Conservation (phyloP, 163 green algal genomes). For the Chlorella variabilis region DNA sequence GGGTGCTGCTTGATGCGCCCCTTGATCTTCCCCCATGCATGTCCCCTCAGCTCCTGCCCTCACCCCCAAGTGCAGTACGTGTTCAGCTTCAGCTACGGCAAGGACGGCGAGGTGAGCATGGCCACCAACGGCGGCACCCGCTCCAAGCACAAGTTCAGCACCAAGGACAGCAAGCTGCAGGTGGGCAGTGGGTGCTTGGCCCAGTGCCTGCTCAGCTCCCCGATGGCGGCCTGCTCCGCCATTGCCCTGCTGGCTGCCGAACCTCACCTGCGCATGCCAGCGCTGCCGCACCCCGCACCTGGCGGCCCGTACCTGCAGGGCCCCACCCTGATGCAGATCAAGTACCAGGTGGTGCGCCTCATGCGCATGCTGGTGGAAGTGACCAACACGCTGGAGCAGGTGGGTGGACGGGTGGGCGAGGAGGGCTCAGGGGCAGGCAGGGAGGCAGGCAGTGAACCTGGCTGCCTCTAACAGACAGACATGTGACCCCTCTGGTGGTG, state of each 20-base stretch:
- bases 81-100: slow-evolving; percentile 78
- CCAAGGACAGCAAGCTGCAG: neutral
- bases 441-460: too few species aligned
- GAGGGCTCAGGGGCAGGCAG: too few species aligned
- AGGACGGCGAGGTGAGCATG: slow-evolving; percentile 48
- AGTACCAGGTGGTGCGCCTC: slow-evolving; percentile 75
- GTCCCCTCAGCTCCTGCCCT: neutral
- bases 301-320: slow-evolving; percentile 3
- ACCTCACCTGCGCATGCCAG: too few species aligned
- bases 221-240: neutral
- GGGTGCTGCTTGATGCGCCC: neutral
- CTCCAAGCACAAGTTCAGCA: slow-evolving; percentile 40
- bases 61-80: slow-evolving; percentile 66
- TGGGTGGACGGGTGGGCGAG: slow-evolving; percentile 23
- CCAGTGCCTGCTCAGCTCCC: neutral
- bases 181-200: neutral
- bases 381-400: slow-evolving; percentile 73
- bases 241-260: neutral
- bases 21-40: too few species aligned
- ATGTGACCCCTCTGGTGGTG: too few species aligned
- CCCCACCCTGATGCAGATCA: slow-evolving; percentile 41
- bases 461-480: too few species aligned
- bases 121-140: slow-evolving; percentile 12
- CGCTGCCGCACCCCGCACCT: neutral
- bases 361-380: slow-evolving; percentile 81